Evolutionary conservation across 805 yeast species (phyloP).

Genomic region (Wickerhamiella parazyma): DNA sequence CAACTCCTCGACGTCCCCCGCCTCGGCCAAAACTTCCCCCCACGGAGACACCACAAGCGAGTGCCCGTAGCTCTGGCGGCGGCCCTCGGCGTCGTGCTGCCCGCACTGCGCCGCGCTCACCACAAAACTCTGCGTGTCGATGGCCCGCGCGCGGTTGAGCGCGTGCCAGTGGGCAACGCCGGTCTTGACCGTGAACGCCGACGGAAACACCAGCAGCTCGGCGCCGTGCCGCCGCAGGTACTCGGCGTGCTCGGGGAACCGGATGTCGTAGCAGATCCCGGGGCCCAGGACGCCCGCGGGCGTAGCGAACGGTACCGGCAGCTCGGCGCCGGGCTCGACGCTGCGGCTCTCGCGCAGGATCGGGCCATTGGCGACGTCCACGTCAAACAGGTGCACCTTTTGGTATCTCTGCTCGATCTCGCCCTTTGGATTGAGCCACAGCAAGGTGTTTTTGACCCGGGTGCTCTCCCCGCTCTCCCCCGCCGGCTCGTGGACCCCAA

Average conservation of each 20-base stretch:
- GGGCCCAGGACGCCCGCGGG: conserved; percentile 32
- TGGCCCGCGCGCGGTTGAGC: conserved; percentile 70
- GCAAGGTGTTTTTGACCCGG: conserved; percentile 54
- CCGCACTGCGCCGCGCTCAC: conserved; percentile 87
- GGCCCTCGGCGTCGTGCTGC: conserved; percentile 45
- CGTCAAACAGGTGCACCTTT: conserved; percentile 82
- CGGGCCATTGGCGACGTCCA: conserved; percentile 68
- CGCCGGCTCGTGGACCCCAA: conserved; percentile 82
- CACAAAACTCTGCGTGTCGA: conserved; percentile 78
- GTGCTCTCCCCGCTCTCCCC: conserved; percentile 18
- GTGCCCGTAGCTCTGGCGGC: conserved; percentile 78
- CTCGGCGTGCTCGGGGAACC: conserved; percentile 73
- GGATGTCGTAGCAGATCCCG: conserved; percentile 65
- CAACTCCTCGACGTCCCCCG: conserved; percentile 70
- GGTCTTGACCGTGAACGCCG: conserved; percentile 85
- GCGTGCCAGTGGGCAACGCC: conserved; percentile 86
- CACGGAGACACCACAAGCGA: conserved; percentile 82
- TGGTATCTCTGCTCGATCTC: conserved; percentile 56
- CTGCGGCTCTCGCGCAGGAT: conserved; percentile 61
- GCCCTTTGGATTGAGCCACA: conserved; percentile 60
- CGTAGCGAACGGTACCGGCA: conserved; percentile 42
- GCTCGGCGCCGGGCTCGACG: conserved; percentile 60
- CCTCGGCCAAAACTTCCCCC: conserved; percentile 69
- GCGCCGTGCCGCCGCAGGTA: conserved; percentile 58
- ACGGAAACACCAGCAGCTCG: conserved; percentile 64